Evolutionary conservation across 495 filamentous ascomycete species (phyloP).

Genomic region (Delitschia confertaspora): DNA sequence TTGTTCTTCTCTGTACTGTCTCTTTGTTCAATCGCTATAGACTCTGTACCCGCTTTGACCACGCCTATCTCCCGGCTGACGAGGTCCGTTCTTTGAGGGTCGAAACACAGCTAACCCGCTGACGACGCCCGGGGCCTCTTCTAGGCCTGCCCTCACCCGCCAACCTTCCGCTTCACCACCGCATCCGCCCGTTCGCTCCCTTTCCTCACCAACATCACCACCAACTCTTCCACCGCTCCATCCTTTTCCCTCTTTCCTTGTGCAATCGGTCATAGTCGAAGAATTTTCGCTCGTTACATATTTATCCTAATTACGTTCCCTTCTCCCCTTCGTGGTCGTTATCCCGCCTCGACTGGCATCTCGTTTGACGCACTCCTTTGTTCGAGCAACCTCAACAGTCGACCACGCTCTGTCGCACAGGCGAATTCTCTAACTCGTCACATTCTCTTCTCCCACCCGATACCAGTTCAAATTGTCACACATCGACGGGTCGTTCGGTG

Average conservation of each 20-base stretch:
- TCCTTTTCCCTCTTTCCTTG: neutral
- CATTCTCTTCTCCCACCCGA: neutral
- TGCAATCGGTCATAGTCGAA: conserved; percentile 11
- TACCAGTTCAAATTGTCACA: conserved; percentile 5
- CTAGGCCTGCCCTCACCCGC: conserved; percentile 4
- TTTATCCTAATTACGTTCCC: conserved; percentile 5
- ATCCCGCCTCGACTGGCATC: too few relatives aligned
- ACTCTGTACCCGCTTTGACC: neutral
- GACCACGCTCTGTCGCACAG: too few relatives aligned
- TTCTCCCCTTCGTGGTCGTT: conserved; percentile 3
- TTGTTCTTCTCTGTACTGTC: neutral
- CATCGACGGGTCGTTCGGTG: neutral
- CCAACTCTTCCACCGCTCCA: conserved; percentile 5
- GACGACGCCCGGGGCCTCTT: neutral
- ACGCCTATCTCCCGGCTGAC: neutral
- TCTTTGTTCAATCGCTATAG: neutral
- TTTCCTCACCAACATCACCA: neutral
- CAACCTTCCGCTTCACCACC: conserved; percentile 2
- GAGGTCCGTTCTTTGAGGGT: conserved; percentile 11
- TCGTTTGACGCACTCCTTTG: too few relatives aligned
- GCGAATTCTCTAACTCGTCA: conserved; percentile 5
- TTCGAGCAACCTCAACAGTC: too few relatives aligned
- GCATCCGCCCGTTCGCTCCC: neutral
- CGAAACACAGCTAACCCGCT: conserved; percentile 15
- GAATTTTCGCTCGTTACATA: conserved; percentile 29